Base-by-base conservation (phyloP, 768 basidiomycete genomes). In the Fomitopsis serialis region DNA sequence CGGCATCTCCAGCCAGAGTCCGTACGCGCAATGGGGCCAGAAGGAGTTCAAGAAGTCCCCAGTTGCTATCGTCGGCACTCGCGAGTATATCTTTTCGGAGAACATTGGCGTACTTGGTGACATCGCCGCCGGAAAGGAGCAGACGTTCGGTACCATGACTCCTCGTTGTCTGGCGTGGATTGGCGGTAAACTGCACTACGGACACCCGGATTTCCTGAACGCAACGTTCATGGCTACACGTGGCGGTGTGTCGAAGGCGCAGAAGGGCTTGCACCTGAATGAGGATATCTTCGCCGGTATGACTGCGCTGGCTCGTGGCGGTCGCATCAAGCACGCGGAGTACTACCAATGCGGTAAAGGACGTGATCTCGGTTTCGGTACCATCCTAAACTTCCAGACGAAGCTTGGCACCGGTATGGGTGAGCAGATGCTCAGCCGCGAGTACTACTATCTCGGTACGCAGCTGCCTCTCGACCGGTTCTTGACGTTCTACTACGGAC, bases 361-460 rank as follows among this genome's bases (percentile, higher is more conserved):
- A 52, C 89, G 97, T 73, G 97, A 99, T 76, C 86, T 99, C 57
- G 97, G 97, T 52, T 99, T 99, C 67, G 97, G 97, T 48, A 99
- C 97, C 43, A 98, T 98, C 66, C 76, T 99, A 64, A 98, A 98
- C 70, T 99, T 99, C 84, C 94, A 98, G 77, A 99, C 97, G 47
- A 99, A 99, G 81, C 97, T 99, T 64, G 96, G 96, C 25, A 97
- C 92, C 27, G 97, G 97, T 72, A 99, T 99, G 97, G 97, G 97
- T 63, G 97, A 99, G 71, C 97, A 99, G 67, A 96, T 98, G 94
- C 86, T 99, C 62, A 98, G 94, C 72, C 85, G 97, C 61, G 97
- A 99, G 72, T 99, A 99, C 69, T 99, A 98, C 71, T 99, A 98
- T 69, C 78, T 99, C 45, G 97, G 97, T 48, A 99, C 97, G 9